Percentiles rank a stretch among this genome's conserved stretches.
Evolutionary conservation across 352 stramenopile genomes (phyloP).

Genomic region (Globisporangium nagaii): DNA sequence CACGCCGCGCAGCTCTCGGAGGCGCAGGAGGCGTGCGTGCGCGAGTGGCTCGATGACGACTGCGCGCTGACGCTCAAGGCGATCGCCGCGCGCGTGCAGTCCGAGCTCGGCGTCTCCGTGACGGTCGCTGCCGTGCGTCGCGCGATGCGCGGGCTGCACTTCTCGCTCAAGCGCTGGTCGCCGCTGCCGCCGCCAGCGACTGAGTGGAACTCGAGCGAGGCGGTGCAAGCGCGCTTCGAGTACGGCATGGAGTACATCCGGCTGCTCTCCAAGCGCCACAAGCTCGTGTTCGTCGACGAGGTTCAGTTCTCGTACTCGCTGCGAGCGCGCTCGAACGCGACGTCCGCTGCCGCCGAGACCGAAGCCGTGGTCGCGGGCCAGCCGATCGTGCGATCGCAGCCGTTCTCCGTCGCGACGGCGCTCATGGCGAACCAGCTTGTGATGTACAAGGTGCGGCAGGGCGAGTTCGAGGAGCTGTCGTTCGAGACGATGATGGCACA

Average conservation of each 20-base stretch:
- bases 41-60: background rate
- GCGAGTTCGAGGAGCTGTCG: background rate
- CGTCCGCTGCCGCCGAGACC: background rate
- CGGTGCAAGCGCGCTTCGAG: background rate
- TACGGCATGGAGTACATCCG: constrained; percentile 1
- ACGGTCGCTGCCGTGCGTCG: background rate
- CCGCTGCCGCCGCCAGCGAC: background rate
- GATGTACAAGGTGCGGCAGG: background rate
- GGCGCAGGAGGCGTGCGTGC: background rate
- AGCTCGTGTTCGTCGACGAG: background rate
- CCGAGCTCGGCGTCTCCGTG: background rate
- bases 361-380: background rate
- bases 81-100: background rate
- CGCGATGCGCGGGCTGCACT: background rate
- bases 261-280: background rate
- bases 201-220: background rate
- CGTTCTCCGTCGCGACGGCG: background rate
- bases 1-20: background rate
- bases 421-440: background rate
- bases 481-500: background rate
- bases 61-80: background rate
- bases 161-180: background rate
- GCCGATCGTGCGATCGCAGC: background rate
- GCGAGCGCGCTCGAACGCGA: background rate
- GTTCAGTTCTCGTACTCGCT: background rate